Base-by-base conservation (phyloP, 2,329 filamentous ascomycete species). In the Aureobasidium sp. region DNA sequence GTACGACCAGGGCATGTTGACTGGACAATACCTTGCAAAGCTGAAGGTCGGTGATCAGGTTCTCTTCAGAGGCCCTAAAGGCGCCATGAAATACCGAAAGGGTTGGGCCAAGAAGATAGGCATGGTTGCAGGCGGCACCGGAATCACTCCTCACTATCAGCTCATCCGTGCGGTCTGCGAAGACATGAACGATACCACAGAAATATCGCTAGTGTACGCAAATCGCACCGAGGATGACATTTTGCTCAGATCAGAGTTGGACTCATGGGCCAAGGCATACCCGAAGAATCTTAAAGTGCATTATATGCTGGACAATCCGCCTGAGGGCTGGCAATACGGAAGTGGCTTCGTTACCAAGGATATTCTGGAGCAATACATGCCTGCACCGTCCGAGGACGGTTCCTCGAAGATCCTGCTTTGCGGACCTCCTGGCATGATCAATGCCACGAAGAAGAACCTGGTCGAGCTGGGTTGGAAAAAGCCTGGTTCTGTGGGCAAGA, bases 401-500 rank as follows among this genome's bases (percentile, higher is more conserved):
- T 49, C 45, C 16, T 39, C 45, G 7, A 83, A 79, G 62, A 62
- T 80, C 6, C 68, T 82, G 69, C 65, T 84, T 1, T 84, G 81
- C 58, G 81, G 81, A 0, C 81, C 81, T 0, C 80, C 80, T 0
- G 75, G 74, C 0, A 80, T 84, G 79, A 68, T 84, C 4, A 75
- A 75, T 39, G 79, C 77, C 0, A 71, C 74, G 12, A 83, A 81
- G 68, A 77, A 73, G 60, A 57, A 50, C 30, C 42, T 63, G 41
- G 54, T 52, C 4, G 56, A 59, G 59, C 78, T 96, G 22, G 91
- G 90, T 50, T 97, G 85, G 76, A 79, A 88, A 68, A 95, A 95
- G 78, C 87, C 90, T 30, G 82, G 84, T 55, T 87, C 90, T 35
- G 89, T 96, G 62, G 94, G 89, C 81, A 96, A 95, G 80, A 82